Percentiles rank a stretch among this genome's conserved stretches.
These are phyloP conservation scores for Aspergillus niger DNA, from an alignment of 2,329 filamentous ascomycete genomes.

Conservation along the genomic window DNA sequence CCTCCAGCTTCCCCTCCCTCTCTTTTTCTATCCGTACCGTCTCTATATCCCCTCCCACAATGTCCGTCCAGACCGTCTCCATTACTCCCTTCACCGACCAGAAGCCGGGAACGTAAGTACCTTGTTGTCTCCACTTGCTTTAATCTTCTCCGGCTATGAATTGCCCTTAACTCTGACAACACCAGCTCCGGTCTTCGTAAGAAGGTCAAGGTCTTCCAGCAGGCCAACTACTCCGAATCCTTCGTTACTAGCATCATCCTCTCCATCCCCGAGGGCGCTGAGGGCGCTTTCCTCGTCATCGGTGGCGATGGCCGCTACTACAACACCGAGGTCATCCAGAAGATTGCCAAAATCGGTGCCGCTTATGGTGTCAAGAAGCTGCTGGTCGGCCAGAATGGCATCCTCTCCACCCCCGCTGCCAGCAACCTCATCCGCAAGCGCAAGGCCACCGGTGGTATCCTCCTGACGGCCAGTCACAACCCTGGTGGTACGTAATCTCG, in stretches of 20 bases:
- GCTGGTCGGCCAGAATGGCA: slow-evolving; percentile 91
- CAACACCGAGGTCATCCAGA: slow-evolving; percentile 94
- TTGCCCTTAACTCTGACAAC: slow-evolving; percentile 50
- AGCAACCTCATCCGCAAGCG: slow-evolving; percentile 94
- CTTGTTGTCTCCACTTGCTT: slow-evolving; percentile 3
- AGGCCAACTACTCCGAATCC: slow-evolving; percentile 92
- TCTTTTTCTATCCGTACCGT: slow-evolving; percentile 3
- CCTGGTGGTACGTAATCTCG: slow-evolving; percentile 72
- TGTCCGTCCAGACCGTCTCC: slow-evolving; percentile 77
- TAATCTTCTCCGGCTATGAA: slow-evolving; percentile 16
- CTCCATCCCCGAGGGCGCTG: slow-evolving; percentile 90
- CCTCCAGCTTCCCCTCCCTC: neutral
- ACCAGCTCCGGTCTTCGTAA: slow-evolving; percentile 98
- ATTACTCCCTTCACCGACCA: slow-evolving; percentile 90
- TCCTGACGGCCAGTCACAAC: slow-evolving; percentile 97
- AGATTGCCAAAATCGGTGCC: slow-evolving; percentile 95
- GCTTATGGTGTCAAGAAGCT: slow-evolving; percentile 99
- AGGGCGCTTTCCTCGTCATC: slow-evolving; percentile 90
- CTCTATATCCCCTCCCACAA: slow-evolving; percentile 39
- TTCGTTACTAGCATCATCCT: slow-evolving; percentile 93
- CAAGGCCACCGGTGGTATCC: slow-evolving; percentile 92
- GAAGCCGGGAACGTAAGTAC: slow-evolving; percentile 96
- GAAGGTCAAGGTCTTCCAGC: slow-evolving; percentile 97
- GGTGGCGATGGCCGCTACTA: slow-evolving; percentile 96
- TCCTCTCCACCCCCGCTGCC: slow-evolving; percentile 92